phyloP scores from a whole-genome alignment of 495 filamentous ascomycete genomes.

The Hypoxylon lenormandii region DNA sequence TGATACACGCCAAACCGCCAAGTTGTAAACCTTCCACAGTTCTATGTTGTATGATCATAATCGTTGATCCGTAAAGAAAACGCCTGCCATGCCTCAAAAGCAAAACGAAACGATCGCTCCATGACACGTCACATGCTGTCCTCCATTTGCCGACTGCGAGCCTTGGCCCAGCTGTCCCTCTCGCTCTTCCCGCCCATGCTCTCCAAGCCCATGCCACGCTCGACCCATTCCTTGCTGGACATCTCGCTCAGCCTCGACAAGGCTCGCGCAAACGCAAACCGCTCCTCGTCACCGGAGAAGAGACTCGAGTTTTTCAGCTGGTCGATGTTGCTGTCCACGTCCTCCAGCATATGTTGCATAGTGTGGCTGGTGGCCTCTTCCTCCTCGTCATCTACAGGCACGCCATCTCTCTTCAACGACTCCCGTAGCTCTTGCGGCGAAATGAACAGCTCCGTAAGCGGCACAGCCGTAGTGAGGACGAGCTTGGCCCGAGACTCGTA shows the following conservation, averaged over 20 bases:
- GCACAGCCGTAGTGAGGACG: conserved; percentile 87
- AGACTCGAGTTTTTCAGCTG: conserved; percentile 86
- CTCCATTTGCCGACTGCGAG: conserved; percentile 74
- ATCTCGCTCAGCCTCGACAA: conserved; percentile 87
- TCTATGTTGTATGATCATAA: conserved; percentile 11
- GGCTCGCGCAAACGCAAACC: conserved; percentile 93
- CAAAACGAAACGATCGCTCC: background rate
- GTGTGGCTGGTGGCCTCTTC: conserved; percentile 76
- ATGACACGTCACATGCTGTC: conserved; percentile 71
- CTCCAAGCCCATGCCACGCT: conserved; percentile 79
- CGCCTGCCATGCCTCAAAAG: conserved; percentile 22
- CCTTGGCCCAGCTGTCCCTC: conserved; percentile 73
- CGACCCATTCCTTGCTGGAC: conserved; percentile 94
- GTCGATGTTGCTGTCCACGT: conserved; percentile 85
- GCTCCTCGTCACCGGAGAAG: conserved; percentile 95
- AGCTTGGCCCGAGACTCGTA: conserved; percentile 92
- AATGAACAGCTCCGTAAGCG: conserved; percentile 86
- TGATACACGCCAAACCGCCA: conserved; percentile 5
- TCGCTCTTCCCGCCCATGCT: conserved; percentile 70
- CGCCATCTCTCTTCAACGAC: conserved; percentile 59
- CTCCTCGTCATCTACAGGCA: conserved; percentile 57
- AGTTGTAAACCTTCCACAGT: conserved; percentile 1
- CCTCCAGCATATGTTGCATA: conserved; percentile 94
- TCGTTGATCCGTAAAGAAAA: conserved; percentile 16
- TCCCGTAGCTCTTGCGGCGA: conserved; percentile 78